phyloP scores from a whole-genome alignment of 2,329 filamentous ascomycete species.

The Botrytis squamosa region DNA sequence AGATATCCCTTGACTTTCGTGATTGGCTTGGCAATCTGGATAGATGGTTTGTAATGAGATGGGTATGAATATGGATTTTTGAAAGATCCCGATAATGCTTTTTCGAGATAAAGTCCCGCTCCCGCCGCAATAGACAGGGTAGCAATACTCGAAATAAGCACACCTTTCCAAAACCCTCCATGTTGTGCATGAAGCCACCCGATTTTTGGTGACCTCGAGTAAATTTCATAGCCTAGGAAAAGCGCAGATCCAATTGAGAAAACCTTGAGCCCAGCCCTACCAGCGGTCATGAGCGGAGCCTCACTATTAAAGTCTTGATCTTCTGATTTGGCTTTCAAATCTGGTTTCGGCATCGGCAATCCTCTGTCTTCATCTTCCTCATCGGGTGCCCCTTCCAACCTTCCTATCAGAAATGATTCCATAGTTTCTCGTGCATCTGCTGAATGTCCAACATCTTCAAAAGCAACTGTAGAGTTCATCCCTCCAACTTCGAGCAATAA shows the following conservation, averaged over 20 bases:
- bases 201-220: slow-evolving; percentile 16
- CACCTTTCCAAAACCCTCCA: slow-evolving; percentile 29
- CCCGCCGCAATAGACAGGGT: slow-evolving; percentile 12
- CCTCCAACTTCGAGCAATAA: slow-evolving; percentile 75
- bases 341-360: slow-evolving; percentile 23
- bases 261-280: slow-evolving; percentile 15
- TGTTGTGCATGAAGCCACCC: slow-evolving; percentile 38
- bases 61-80: slow-evolving; percentile 24
- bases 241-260: slow-evolving; percentile 13
- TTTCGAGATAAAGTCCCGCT: slow-evolving; percentile 21
- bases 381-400: slow-evolving; percentile 22
- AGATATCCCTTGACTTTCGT: slow-evolving; percentile 21
- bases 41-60: slow-evolving; percentile 21
- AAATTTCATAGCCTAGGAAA: slow-evolving; percentile 21
- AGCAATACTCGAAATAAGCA: slow-evolving; percentile 22
- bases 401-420: slow-evolving; percentile 23
- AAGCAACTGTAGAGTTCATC: slow-evolving; percentile 74
- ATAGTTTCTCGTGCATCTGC: slow-evolving; percentile 28
- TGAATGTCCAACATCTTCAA: slow-evolving; percentile 85
- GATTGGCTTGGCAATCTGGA: slow-evolving; percentile 22
- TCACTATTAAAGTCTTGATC: slow-evolving; percentile 20
- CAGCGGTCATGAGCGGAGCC: slow-evolving; percentile 17
- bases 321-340: slow-evolving; percentile 16
- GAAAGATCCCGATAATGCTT: background rate
- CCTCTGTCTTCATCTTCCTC: slow-evolving; percentile 22